Percentiles rank a stretch among this genome's conserved stretches.
Conservation (phyloP, 768 basidiomycete species). For the Bullera alba region DNA sequence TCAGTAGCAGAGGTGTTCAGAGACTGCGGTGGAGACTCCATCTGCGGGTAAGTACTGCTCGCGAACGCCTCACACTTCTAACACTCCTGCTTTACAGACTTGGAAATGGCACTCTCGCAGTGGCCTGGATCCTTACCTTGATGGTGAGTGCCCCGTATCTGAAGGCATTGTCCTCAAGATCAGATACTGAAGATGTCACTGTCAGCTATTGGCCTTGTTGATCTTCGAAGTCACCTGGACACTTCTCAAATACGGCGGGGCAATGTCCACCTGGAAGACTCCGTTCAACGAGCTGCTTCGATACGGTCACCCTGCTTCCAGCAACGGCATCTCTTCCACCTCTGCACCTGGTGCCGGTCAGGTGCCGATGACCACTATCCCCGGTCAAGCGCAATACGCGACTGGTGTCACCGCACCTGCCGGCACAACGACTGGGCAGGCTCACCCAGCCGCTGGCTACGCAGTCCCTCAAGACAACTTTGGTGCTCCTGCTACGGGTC, state of each 20-base stretch:
- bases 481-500: no score
- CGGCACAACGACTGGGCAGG: no score
- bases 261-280: constrained; percentile 22
- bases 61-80: not conserved
- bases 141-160: constrained; percentile 11
- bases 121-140: constrained; percentile 29
- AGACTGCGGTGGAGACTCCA: constrained; percentile 1
- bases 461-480: no score
- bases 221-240: constrained; percentile 27
- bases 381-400: no score
- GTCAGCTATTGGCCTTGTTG: constrained; percentile 23
- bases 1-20: constrained; percentile 12
- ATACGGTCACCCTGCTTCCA: constrained; percentile 5
- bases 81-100: constrained; percentile 3
- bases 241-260: constrained; percentile 15
- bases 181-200: not conserved
- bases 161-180: not conserved
- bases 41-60: constrained; percentile 1
- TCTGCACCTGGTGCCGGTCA: no score
- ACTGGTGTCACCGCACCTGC: no score
- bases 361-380: no score
- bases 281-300: constrained; percentile 23
- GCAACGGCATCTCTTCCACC: no score
- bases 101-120: constrained; percentile 23
- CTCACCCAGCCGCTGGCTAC: no score